Percentiles rank a stretch among this genome's conserved stretches.
Evolutionary conservation across 805 yeast genomes (phyloP).

Genomic region (Saturnispora gosingensis): DNA sequence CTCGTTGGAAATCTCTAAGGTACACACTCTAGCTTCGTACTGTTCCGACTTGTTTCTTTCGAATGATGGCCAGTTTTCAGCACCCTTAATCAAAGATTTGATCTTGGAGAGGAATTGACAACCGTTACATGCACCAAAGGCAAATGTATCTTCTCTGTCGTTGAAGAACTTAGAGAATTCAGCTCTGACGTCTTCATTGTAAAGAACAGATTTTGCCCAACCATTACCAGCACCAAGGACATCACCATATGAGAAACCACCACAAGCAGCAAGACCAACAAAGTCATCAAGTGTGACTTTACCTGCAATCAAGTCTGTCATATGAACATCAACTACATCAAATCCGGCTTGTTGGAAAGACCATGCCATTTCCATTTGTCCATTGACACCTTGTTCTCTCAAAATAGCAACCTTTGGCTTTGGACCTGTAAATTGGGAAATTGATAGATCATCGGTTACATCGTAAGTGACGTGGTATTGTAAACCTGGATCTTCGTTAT

Average conservation of each 20-base stretch:
- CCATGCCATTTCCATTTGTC: constrained; percentile 98
- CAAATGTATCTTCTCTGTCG: constrained; percentile 84
- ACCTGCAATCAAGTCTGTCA: constrained; percentile 83
- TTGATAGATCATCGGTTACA: constrained; percentile 40
- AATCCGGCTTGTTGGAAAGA: constrained; percentile 92
- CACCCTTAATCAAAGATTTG: constrained; percentile 82
- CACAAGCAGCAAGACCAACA: constrained; percentile 95
- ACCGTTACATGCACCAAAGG: constrained; percentile 97
- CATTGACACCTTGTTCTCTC: constrained; percentile 98
- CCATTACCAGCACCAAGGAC: constrained; percentile 98
- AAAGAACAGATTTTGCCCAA: constrained; percentile 95
- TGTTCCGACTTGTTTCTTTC: constrained; percentile 89
- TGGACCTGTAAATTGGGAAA: constrained; percentile 25
- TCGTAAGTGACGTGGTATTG: constrained; percentile 68
- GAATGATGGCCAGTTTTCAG: constrained; percentile 92
- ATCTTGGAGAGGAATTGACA: constrained; percentile 92
- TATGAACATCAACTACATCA: constrained; percentile 88
- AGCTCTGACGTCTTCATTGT: constrained; percentile 63
- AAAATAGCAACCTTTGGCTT: constrained; percentile 90
- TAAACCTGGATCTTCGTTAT: constrained; percentile 85
- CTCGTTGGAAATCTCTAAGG: constrained; percentile 59
- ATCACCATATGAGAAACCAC: constrained; percentile 98
- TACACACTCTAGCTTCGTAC: constrained; percentile 88
- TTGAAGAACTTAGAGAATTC: constrained; percentile 79
- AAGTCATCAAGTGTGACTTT: constrained; percentile 65